Conservation (phyloP, 345 rosid species). For the Viola odorata region DNA sequence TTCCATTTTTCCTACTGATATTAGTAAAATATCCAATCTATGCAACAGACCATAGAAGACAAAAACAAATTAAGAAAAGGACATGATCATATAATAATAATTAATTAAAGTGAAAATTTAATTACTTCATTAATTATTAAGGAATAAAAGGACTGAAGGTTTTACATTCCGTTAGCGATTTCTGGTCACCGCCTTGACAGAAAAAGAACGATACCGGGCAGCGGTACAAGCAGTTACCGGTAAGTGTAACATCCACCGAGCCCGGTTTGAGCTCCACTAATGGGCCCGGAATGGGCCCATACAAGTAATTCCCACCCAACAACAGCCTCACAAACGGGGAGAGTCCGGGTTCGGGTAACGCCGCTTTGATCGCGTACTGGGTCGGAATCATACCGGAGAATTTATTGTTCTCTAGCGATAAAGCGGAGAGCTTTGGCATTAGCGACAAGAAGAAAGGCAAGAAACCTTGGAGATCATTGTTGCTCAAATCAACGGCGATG, state of each 20-base stretch:
- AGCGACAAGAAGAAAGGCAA: constrained; percentile 30
- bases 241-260: constrained; percentile 47
- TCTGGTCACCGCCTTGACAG: constrained; percentile 69
- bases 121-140: constrained; percentile 1
- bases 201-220: constrained; percentile 69
- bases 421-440: constrained; percentile 42
- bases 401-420: constrained; percentile 36
- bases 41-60: too few species aligned
- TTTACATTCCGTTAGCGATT: constrained; percentile 58
- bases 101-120: too few species aligned
- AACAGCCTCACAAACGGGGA: constrained; percentile 59
- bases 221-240: constrained; percentile 62
- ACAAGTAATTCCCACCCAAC: constrained; percentile 81
- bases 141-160: constrained; percentile 46
- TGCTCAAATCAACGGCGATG: constrained; percentile 39
- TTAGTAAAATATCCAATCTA: too few species aligned
- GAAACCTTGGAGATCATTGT: constrained; percentile 31
- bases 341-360: constrained; percentile 34
- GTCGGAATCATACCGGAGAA: constrained; percentile 40
- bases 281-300: constrained; percentile 65
- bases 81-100: too few species aligned
- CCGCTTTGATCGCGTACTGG: constrained; percentile 35
- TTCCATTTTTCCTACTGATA: too few species aligned
- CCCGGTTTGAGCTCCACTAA: constrained; percentile 58
- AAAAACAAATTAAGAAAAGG: too few species aligned